These are phyloP conservation scores for Magnaporthiopsis incrustans DNA, from an alignment of 2,329 filamentous ascomycete species.

Conservation along the genomic window DNA sequence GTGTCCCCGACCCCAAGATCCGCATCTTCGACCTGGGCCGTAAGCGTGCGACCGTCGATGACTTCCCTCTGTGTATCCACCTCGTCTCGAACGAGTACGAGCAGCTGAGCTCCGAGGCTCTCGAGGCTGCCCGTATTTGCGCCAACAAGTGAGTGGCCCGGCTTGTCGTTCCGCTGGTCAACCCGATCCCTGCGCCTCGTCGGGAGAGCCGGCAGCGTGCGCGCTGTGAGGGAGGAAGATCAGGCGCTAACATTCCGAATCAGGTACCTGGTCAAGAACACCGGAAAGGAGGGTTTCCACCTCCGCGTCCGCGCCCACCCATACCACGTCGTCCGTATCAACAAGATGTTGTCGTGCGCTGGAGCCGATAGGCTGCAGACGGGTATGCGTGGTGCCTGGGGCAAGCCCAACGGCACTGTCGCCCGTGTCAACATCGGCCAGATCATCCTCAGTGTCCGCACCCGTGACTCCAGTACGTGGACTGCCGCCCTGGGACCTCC, in stretches of 20 bases:
- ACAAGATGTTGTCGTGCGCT: conserved; percentile 99
- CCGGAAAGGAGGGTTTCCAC: conserved; percentile 68
- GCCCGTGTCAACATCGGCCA: conserved; percentile 99
- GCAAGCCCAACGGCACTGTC: conserved; percentile 97
- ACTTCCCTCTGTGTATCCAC: conserved; percentile 99
- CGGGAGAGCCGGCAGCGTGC: too few relatives aligned
- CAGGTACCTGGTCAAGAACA: conserved; percentile 61
- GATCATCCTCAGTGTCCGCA: conserved; percentile 95
- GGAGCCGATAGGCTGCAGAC: conserved; percentile 99
- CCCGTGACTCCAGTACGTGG: conserved; percentile 77
- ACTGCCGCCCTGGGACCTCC: background rate
- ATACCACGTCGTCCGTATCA: conserved; percentile 99
- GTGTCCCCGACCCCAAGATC: conserved; percentile 80
- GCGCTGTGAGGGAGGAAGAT: too few relatives aligned
- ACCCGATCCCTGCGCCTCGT: too few relatives aligned
- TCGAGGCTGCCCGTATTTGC: conserved; percentile 99
- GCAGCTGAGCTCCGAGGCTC: conserved; percentile 98
- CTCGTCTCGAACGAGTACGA: conserved; percentile 99
- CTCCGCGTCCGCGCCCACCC: conserved; percentile 84
- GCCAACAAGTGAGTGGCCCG: conserved; percentile 72
- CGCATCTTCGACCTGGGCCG: conserved; percentile 98
- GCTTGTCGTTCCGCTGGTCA: background rate
- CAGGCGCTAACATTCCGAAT: background rate
- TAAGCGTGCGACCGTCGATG: conserved; percentile 97
- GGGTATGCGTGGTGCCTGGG: conserved; percentile 99